Conservation (phyloP, 176 grass and related monocot species). For the Aegilops bicornis region DNA sequence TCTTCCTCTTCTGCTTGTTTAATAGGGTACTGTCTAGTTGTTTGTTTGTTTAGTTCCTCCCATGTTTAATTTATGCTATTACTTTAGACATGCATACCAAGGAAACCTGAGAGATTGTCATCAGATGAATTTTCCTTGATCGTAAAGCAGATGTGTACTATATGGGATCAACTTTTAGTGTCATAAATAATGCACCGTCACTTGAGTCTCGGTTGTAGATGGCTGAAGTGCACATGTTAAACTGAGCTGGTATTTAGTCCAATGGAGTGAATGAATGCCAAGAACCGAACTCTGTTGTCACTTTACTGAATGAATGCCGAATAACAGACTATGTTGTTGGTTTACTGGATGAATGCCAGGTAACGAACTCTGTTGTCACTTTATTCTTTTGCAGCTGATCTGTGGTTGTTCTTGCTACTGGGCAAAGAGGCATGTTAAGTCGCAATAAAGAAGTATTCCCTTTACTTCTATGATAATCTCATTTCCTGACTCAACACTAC, state of each 20-base stretch:
- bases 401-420: not conserved
- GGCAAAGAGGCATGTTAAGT: not conserved
- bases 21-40: conserved; percentile 34
- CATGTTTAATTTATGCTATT: conserved; percentile 30
- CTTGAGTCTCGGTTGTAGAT: conserved; percentile 3
- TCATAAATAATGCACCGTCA: conserved; percentile 24
- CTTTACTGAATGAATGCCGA: conserved; percentile 2
- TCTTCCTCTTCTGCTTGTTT: conserved; percentile 18
- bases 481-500: not conserved
- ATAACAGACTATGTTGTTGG: not conserved
- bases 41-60: conserved; percentile 32
- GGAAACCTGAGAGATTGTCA: conserved; percentile 18
- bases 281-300: not conserved
- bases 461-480: not conserved
- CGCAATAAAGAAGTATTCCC: not conserved
- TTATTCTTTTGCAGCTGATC: not conserved
- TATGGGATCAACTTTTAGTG: not conserved
- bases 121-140: conserved; percentile 38
- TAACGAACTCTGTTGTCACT: not conserved
- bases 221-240: conserved; percentile 15
- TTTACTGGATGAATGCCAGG: not conserved
- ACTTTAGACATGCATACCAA: conserved; percentile 36
- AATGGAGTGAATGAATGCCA: conserved; percentile 17
- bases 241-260: not conserved
- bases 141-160: conserved; percentile 36